Percentiles rank a stretch among this genome's conserved stretches.
These are phyloP conservation scores for Ephemerocybe angulata DNA, from an alignment of 768 basidiomycete genomes.

Conservation along the genomic window DNA sequence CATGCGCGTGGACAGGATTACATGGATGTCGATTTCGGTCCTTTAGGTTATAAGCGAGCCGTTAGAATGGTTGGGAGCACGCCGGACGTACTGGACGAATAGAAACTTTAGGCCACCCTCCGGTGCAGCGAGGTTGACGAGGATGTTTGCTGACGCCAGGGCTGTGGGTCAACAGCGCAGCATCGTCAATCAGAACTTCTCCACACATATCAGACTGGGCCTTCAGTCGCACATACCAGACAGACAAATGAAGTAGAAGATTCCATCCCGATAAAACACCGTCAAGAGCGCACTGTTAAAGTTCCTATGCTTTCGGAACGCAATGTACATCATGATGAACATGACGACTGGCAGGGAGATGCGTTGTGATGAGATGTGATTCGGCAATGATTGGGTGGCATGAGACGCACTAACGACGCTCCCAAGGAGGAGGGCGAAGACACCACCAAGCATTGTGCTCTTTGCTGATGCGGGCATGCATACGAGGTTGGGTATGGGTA, in stretches of 20 bases:
- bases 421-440: neutral
- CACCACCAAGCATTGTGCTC: neutral
- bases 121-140: constrained; percentile 1
- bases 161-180: neutral
- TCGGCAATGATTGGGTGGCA: neutral
- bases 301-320: neutral
- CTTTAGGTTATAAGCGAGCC: neutral
- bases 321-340: constrained; percentile 3
- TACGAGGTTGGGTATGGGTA: neutral
- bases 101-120: neutral
- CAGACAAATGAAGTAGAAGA: constrained; percentile 2
- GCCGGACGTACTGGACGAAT: neutral
- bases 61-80: neutral
- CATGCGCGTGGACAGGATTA: neutral
- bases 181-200: neutral
- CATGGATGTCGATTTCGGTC: neutral
- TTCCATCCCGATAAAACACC: neutral
- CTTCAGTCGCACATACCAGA: neutral
- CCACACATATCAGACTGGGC: neutral
- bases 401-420: neutral
- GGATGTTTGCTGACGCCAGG: neutral
- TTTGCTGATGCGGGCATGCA: neutral
- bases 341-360: neutral
- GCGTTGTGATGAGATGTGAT: neutral
- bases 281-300: neutral